Evolutionary conservation across 805 yeast species (phyloP), one percentile per base, ranked within the genome.

Genomic region (Suhomyces prunicola): DNA sequence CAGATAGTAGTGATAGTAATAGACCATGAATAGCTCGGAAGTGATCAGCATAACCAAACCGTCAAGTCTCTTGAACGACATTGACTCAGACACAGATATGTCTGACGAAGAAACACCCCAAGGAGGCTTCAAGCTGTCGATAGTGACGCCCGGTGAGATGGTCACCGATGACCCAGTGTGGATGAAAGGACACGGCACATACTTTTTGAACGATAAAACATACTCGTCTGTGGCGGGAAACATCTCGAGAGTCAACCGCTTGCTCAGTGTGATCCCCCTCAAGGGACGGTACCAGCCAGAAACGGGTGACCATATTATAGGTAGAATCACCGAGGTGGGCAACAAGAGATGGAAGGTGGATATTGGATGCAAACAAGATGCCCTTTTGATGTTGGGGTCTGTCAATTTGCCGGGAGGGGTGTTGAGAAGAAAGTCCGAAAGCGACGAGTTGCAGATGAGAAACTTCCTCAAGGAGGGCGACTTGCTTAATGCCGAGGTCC

Each of bases 171-270:
- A 94, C 64, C 89, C 97, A 6, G 80, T 86, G 2, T 94, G 98
- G 97, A 94, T 94, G 99, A 83, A 96, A 65, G 99, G 99, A 29
- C 99, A 93, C 65, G 99, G 99, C 5, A 94, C 98, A 0, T 94
- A 90, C 67, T 83, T 86, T 59, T 72, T 87, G 40, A 84, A 83
- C 33, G 87, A 86, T 58, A 76, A 80, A 60, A 90, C 97, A 0
- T 90, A 82, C 67, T 87, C 97, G 2, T 87, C 97, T 0, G 97
- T 93, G 6, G 97, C 97, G 0, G 99, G 99, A 4, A 84, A 85
- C 9, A 86, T 94, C 4, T 81, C 88, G 1, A 79, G 93, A 57
- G 97, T 92, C 50, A 94, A 94, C 69, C 84, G 92, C 62, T 77
- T 94, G 54, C 77, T 94, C 53, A 86, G 92, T 63, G 98, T 94